Conservation (phyloP, 148 eudicot genomes). For the Beta vulgaris region DNA sequence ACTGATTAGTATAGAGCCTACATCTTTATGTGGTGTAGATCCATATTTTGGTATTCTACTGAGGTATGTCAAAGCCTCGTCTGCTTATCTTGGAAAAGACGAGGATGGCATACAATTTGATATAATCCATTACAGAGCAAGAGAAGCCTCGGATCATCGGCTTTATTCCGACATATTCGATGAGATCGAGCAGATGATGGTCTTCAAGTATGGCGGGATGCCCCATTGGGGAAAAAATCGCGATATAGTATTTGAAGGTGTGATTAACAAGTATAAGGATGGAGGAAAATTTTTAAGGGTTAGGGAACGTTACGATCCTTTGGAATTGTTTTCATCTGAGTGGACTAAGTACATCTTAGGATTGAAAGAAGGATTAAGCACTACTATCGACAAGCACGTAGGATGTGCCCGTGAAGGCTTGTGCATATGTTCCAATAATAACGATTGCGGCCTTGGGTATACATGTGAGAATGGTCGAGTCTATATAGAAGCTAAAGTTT, state of each 20-base stretch:
- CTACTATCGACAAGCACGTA: background rate
- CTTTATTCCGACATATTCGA: background rate
- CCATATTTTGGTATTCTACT: conserved; percentile 3
- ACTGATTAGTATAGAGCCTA: background rate
- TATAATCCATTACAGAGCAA: background rate
- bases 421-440: background rate
- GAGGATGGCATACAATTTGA: conserved; percentile 21
- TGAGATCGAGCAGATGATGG: conserved; percentile 13
- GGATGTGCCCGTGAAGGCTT: conserved; percentile 21
- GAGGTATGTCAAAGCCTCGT: conserved; percentile 13
- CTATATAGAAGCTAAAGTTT: conserved; percentile 9
- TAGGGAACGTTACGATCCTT: conserved; percentile 11
- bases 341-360: conserved; percentile 21
- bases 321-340: conserved; percentile 12
- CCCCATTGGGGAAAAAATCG: conserved; percentile 23
- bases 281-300: conserved; percentile 10
- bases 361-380: background rate
- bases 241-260: conserved; percentile 12
- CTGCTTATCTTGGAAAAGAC: conserved; percentile 18
- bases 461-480: conserved; percentile 1
- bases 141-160: background rate
- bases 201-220: conserved; percentile 12
- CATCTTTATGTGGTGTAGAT: conserved; percentile 3
- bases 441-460: conserved; percentile 4
- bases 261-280: conserved; percentile 8